A percentile compares a stretch with the other conserved stretches of the same genome.
Conservation (phyloP, 371 early-diverging fungal species). For the Lichtheimia ornata region DNA sequence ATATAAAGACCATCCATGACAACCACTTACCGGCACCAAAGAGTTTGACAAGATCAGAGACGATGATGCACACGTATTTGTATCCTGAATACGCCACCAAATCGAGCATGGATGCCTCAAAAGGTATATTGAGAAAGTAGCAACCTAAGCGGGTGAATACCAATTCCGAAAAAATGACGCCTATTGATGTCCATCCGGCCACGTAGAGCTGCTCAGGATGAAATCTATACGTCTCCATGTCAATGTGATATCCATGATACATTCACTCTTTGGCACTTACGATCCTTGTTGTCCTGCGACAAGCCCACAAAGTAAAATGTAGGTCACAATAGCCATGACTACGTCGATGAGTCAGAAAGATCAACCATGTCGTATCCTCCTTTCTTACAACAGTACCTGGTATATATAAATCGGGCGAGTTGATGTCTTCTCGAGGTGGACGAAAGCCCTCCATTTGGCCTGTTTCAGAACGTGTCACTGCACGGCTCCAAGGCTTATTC, state of each 20-base stretch:
- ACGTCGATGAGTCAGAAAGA: background rate
- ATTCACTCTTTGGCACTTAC: slow-evolving; percentile 32
- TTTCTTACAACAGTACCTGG: slow-evolving; percentile 58
- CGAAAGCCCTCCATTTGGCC: slow-evolving; percentile 87
- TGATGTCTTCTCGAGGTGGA: slow-evolving; percentile 89
- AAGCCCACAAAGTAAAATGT: slow-evolving; percentile 88
- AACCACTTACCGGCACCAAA: slow-evolving; percentile 53
- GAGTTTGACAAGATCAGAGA: slow-evolving; percentile 54
- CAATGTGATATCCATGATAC: background rate
- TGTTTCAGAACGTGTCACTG: slow-evolving; percentile 76
- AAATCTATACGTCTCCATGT: slow-evolving; percentile 56
- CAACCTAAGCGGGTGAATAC: slow-evolving; percentile 81
- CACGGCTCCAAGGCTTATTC: slow-evolving; percentile 77
- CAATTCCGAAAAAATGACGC: slow-evolving; percentile 82
- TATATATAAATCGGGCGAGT: slow-evolving; percentile 98
- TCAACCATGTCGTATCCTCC: too few relatives aligned
- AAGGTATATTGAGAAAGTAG: slow-evolving; percentile 87
- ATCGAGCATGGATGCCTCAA: slow-evolving; percentile 88
- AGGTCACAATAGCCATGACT: slow-evolving; percentile 94
- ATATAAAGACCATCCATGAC: slow-evolving; percentile 69
- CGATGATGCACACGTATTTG: slow-evolving; percentile 88
- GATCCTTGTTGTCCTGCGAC: slow-evolving; percentile 63
- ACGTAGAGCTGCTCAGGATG: slow-evolving; percentile 89
- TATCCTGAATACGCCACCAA: slow-evolving; percentile 93
- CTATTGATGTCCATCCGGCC: slow-evolving; percentile 86